These are phyloP conservation scores for Sugiyamaella marilandica DNA, from an alignment of 805 yeast species.

Conservation along the genomic window DNA sequence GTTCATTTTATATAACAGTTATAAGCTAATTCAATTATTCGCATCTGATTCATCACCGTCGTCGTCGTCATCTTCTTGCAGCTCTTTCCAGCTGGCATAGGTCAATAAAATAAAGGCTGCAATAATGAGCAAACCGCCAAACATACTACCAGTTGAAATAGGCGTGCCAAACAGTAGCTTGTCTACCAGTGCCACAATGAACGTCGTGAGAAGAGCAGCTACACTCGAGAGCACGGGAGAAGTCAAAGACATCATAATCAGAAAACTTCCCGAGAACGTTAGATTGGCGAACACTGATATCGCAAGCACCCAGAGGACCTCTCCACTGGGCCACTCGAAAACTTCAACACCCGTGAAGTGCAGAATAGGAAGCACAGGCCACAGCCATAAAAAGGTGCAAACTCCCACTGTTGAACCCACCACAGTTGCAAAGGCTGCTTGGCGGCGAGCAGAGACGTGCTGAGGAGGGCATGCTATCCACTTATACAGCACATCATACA, in stretches of 20 bases:
- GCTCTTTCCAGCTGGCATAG: slow-evolving; percentile 33
- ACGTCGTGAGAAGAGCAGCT: slow-evolving; percentile 66
- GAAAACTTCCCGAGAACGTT: slow-evolving; percentile 63
- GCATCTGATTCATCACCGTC: slow-evolving; percentile 14
- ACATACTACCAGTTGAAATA: slow-evolving; percentile 50
- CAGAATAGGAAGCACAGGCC: slow-evolving; percentile 44
- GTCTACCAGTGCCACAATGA: slow-evolving; percentile 73
- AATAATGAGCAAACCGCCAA: slow-evolving; percentile 67
- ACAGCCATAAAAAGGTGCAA: slow-evolving; percentile 47
- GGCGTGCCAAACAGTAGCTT: slow-evolving; percentile 60
- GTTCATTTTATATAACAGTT: neutral
- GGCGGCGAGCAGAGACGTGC: slow-evolving; percentile 57
- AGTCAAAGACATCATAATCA: slow-evolving; percentile 75
- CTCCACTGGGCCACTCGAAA: slow-evolving; percentile 48
- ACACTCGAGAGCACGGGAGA: slow-evolving; percentile 75
- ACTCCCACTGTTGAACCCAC: slow-evolving; percentile 65
- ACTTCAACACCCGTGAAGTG: slow-evolving; percentile 54
- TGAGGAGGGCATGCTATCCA: slow-evolving; percentile 70
- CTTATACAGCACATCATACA: slow-evolving; percentile 81
- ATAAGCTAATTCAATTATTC: neutral
- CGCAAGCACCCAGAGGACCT: slow-evolving; percentile 42
- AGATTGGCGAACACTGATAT: slow-evolving; percentile 60
- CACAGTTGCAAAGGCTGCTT: slow-evolving; percentile 75
- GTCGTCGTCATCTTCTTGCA: slow-evolving; percentile 36
- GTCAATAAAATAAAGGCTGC: slow-evolving; percentile 60